These are phyloP conservation scores for Fusarium oligoseptatum DNA, from an alignment of 2,329 filamentous ascomycete genomes.

Conservation along the genomic window DNA sequence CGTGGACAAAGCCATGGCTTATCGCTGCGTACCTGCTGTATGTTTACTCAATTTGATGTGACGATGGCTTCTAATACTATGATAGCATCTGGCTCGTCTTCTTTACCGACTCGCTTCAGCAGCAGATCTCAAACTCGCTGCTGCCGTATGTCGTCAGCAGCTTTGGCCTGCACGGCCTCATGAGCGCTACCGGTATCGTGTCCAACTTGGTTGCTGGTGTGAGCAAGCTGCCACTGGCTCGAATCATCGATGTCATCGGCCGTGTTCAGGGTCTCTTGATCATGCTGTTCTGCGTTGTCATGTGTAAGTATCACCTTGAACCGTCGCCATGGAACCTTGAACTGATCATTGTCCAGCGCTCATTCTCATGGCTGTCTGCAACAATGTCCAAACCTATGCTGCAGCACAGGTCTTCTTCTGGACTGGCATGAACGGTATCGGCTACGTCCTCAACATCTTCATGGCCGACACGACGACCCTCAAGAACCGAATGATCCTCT, in stretches of 20 bases:
- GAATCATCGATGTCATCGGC: conserved; percentile 73
- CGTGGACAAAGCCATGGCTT: conserved; percentile 53
- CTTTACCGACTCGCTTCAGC: conserved; percentile 53
- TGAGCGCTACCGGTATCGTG: conserved; percentile 63
- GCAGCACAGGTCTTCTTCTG: conserved; percentile 67
- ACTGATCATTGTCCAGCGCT: conserved; percentile 50
- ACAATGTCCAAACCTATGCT: conserved; percentile 52
- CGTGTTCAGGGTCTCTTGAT: conserved; percentile 70
- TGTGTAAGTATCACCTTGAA: neutral
- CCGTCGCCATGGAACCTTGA: neutral
- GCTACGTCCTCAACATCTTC: conserved; percentile 21
- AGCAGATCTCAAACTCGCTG: conserved; percentile 23
- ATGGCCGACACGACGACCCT: conserved; percentile 16
- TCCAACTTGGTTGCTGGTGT: conserved; percentile 57
- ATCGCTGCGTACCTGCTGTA: conserved; percentile 51
- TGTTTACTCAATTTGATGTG: neutral
- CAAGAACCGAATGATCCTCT: conserved; percentile 18
- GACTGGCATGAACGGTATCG: conserved; percentile 22
- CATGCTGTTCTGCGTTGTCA: conserved; percentile 19
- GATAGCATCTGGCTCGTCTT: conserved; percentile 57
- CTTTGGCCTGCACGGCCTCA: conserved; percentile 61
- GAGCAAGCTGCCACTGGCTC: conserved; percentile 70
- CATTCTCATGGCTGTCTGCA: conserved; percentile 67
- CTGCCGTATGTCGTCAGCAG: conserved; percentile 52
- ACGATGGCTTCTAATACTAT: neutral